Conservation (phyloP, 2,329 filamentous ascomycete genomes). For the Mariannaea elegans region DNA sequence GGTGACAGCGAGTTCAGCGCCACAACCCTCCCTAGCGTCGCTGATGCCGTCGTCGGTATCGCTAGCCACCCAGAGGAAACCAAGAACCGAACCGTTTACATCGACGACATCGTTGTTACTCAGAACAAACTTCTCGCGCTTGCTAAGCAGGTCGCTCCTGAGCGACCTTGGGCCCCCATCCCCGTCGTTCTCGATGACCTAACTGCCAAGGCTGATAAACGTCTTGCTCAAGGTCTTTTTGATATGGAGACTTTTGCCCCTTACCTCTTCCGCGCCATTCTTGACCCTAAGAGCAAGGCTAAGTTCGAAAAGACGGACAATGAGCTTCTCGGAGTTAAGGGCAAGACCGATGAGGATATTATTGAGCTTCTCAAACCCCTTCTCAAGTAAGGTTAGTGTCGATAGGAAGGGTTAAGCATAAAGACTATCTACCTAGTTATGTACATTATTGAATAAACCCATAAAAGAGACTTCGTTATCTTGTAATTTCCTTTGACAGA, state of each 20-base stretch:
- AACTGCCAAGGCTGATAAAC: constrained; percentile 39
- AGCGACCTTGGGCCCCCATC: constrained; percentile 58
- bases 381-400: constrained; percentile 18
- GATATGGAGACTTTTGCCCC: constrained; percentile 43
- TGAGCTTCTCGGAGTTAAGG: constrained; percentile 55
- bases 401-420: not conserved
- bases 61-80: constrained; percentile 61
- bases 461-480: no score
- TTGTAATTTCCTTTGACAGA: no score
- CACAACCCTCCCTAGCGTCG: constrained; percentile 58
- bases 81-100: constrained; percentile 58
- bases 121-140: constrained; percentile 56
- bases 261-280: constrained; percentile 45
- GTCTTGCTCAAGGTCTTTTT: constrained; percentile 42
- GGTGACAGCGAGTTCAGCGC: constrained; percentile 58
- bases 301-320: constrained; percentile 52
- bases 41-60: constrained; percentile 57
- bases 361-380: constrained; percentile 41
- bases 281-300: constrained; percentile 44
- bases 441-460: no score
- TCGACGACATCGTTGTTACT: constrained; percentile 54
- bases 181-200: constrained; percentile 42
- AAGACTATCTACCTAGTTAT: not conserved
- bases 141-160: constrained; percentile 58
- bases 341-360: constrained; percentile 51